Evolutionary conservation across 2,329 filamentous ascomycete species (phyloP), one percentile per base, ranked within the genome.

Genomic region (Hypomyces perniciosus): DNA sequence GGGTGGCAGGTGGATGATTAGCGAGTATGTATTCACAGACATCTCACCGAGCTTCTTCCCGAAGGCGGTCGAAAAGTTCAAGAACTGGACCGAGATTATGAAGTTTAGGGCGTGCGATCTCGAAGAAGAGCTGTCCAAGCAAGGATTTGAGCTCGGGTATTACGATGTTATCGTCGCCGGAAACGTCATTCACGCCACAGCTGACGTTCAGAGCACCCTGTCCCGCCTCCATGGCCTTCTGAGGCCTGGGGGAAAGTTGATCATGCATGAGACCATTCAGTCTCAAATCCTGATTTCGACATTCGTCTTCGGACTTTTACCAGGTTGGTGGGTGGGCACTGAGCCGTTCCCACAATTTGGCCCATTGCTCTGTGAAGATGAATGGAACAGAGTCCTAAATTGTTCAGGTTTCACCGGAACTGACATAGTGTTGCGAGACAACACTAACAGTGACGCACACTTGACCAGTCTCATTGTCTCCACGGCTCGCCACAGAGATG

Each of bases 111-210:
- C 45, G 2, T 56, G 62, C 9, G 58, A 68, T 42, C 54, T 65
- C 7, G 60, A 58, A n/a, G 57, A 61, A 6, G 56, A 61, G 27
- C 55, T 62, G 1, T 31, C 34, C 0, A 39, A 49, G 1, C 71
- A 74, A 44, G 69, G 65, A 0, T 72, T 66, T 42, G 28, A 54
- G 48, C 20, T 35, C 1, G 47, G 33, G 1, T 55, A 58, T 0
- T 73, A 67, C 52, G 72, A 75, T 38, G 8, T 75, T 5, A 50
- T 75, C n/a, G 54, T 74, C 27, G 70, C 68, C 6, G 45, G n/a
- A 4, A 31, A 30, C 28, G 45, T 52, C 30, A 38, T 47, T 5
- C 44, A 48, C 8, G 50, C 50, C 3, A 48, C 45, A 2, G 33
- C 38, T 27, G 33, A 39, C 10, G 13, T 52, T 2, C 38, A 48